phyloP scores from a whole-genome alignment of 2,329 filamentous ascomycete species.

The Cladosporium sp. region DNA sequence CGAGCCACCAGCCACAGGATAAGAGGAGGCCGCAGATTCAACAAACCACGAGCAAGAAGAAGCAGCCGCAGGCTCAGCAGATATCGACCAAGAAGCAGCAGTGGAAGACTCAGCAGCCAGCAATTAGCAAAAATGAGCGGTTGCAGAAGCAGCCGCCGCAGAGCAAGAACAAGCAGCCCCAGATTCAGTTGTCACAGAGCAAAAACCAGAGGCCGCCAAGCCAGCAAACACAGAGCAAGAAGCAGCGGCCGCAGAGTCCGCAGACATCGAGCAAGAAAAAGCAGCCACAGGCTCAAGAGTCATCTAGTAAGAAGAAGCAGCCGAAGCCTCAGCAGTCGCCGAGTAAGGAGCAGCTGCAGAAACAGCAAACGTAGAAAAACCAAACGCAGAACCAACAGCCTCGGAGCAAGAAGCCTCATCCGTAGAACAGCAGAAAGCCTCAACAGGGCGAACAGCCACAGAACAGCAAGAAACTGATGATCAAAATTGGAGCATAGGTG shows the following conservation, averaged over 20 bases:
- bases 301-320: neutral
- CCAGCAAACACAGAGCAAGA: neutral
- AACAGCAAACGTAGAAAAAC: neutral
- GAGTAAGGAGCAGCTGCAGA: neutral
- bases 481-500: neutral
- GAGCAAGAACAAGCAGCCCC: neutral
- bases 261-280: neutral
- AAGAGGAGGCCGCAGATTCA: neutral
- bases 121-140: neutral
- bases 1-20: neutral
- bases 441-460: neutral
- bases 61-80: neutral
- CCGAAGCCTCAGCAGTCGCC: neutral
- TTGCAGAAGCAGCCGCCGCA: neutral
- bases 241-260: neutral
- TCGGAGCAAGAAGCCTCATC: neutral
- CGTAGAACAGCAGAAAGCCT: neutral
- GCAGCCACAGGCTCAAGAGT: neutral
- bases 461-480: neutral
- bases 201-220: neutral
- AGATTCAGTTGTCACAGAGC: neutral
- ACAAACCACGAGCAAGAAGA: neutral
- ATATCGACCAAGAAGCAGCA: neutral
- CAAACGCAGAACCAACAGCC: neutral
- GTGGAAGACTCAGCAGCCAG: neutral